A percentile compares a stretch with the other conserved stretches of the same genome.
Evolutionary conservation across 495 filamentous ascomycete species (phyloP).

Genomic region (Talaromyces liani): DNA sequence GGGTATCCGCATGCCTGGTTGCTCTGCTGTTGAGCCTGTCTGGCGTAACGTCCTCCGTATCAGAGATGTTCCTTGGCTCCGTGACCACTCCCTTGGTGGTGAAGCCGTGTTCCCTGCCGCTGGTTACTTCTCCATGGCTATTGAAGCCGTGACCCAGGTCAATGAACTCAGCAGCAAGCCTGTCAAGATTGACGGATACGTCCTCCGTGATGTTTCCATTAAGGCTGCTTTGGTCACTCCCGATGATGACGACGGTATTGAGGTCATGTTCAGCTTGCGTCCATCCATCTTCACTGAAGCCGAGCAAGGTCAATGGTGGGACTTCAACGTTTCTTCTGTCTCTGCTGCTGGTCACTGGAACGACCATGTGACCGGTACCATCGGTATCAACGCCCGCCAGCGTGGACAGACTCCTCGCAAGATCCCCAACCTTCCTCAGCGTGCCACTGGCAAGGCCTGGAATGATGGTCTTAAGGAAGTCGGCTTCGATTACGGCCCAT

Average conservation of each 20-base stretch:
- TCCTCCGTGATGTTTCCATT: conserved; percentile 14
- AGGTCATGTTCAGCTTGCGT: background rate
- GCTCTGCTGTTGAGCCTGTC: conserved; percentile 25
- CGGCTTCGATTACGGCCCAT: conserved; percentile 30
- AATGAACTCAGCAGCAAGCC: conserved; percentile 10
- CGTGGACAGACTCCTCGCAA: background rate
- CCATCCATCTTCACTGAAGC: background rate
- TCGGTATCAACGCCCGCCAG: conserved; percentile 1
- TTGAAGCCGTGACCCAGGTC: conserved; percentile 35
- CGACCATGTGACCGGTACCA: conserved; percentile 9
- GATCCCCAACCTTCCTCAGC: conserved; percentile 6
- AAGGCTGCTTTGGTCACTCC: conserved; percentile 21
- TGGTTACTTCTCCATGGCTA: conserved; percentile 39
- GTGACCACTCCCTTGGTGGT: conserved; percentile 33
- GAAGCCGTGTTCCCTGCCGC: conserved; percentile 38
- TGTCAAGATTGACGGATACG: conserved; percentile 7
- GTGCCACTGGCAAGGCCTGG: conserved; percentile 26
- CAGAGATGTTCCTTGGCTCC: conserved; percentile 38
- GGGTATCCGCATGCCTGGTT: conserved; percentile 29
- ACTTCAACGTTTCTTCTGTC: conserved; percentile 9
- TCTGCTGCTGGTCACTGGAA: conserved; percentile 1
- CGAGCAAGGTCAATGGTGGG: conserved; percentile 10
- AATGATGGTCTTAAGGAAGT: conserved; percentile 20
- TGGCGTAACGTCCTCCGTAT: conserved; percentile 33
- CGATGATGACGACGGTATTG: conserved; percentile 8